phyloP scores from a whole-genome alignment of 2,329 filamentous ascomycete species.

The Fusarium nanum region DNA sequence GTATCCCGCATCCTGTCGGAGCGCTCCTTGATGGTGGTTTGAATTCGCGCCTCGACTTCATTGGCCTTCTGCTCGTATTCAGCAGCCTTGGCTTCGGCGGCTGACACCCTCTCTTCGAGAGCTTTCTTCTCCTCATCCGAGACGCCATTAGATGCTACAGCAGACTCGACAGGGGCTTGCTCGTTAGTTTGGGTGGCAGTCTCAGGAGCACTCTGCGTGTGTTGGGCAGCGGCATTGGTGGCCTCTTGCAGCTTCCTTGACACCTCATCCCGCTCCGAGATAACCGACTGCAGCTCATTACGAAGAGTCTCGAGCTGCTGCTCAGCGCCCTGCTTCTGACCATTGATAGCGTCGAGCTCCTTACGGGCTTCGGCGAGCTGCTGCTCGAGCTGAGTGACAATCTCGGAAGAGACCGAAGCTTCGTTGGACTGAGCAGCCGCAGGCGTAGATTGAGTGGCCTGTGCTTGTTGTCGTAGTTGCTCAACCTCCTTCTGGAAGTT shows the following conservation, averaged over 20 bases:
- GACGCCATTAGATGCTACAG: constrained; percentile 44
- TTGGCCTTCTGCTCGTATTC: constrained; percentile 73
- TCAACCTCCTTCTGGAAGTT: constrained; percentile 58
- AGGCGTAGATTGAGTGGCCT: constrained; percentile 50
- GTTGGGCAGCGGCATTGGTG: constrained; percentile 45
- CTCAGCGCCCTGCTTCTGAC: constrained; percentile 77
- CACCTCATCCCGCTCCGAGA: constrained; percentile 73
- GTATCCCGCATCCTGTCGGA: constrained; percentile 76
- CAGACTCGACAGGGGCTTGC: constrained; percentile 29
- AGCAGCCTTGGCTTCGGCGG: constrained; percentile 69
- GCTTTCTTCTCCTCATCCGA: constrained; percentile 69
- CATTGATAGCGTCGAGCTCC: constrained; percentile 73
- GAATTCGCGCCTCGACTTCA: constrained; percentile 72
- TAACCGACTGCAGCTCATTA: constrained; percentile 69
- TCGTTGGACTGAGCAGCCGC: constrained; percentile 51
- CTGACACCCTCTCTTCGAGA: constrained; percentile 71
- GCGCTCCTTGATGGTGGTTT: constrained; percentile 70
- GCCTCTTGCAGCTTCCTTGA: constrained; percentile 54
- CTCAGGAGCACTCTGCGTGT: constrained; percentile 56
- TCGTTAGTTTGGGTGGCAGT: constrained; percentile 50
- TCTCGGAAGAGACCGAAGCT: constrained; percentile 59
- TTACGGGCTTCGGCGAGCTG: constrained; percentile 63
- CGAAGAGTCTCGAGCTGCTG: constrained; percentile 67
- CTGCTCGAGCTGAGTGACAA: constrained; percentile 60
- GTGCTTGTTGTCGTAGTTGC: constrained; percentile 52